phyloP scores from a whole-genome alignment of 176 grass and related monocot genomes.

The Secale cereale region DNA sequence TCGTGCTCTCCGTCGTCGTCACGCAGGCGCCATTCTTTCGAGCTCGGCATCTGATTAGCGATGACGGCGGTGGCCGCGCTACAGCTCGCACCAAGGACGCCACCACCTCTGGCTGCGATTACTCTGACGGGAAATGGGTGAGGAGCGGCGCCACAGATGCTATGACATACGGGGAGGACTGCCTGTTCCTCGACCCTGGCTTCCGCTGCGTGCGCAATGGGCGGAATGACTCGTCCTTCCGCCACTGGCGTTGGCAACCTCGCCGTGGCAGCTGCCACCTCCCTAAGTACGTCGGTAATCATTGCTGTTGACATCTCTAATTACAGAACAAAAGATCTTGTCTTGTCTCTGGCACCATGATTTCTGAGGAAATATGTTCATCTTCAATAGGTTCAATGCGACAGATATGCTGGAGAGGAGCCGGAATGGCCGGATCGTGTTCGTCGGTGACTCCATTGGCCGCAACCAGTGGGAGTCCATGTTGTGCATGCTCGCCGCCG shows the following conservation, averaged over 20 bases:
- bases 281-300: slow-evolving; percentile 28
- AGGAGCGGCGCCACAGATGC: not conserved
- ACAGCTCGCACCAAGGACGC: not conserved
- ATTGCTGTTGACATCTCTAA: not conserved
- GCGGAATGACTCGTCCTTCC: slow-evolving; percentile 28
- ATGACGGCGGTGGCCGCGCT: not conserved
- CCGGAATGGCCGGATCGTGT: slow-evolving; percentile 34
- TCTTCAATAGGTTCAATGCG: slow-evolving; percentile 18
- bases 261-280: slow-evolving; percentile 26
- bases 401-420: slow-evolving; percentile 39
- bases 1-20: not conserved
- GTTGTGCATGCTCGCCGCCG: slow-evolving; percentile 36
- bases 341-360: no score
- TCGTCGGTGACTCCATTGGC: slow-evolving; percentile 34
- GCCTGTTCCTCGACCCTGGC: not conserved
- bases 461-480: slow-evolving; percentile 48
- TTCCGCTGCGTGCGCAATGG: slow-evolving; percentile 16
- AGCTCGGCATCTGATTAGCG: not conserved
- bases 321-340: not conserved
- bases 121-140: not conserved
- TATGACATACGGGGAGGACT: not conserved
- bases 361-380: not conserved
- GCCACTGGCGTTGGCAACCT: slow-evolving; percentile 50
- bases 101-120: not conserved
- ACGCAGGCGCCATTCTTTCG: no score